These are phyloP conservation scores for Gracilaria gracilis DNA, from an alignment of 23 red algal species.

Conservation along the genomic window DNA sequence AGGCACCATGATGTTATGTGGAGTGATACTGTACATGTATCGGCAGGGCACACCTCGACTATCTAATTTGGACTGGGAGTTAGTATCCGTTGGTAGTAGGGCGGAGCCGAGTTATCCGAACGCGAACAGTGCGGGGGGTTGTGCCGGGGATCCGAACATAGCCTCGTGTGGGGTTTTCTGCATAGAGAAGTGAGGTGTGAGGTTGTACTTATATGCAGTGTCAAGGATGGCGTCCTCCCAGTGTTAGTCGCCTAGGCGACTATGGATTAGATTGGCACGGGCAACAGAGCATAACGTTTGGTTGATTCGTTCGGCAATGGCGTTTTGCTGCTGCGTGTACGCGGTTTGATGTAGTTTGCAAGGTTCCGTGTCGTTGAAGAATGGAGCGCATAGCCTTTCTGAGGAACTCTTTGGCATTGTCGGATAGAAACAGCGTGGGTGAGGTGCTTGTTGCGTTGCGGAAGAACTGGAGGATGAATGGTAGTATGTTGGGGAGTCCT, in stretches of 20 bases:
- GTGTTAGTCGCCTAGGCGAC: neutral
- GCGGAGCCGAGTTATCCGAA: conserved; percentile 27
- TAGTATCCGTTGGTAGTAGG: neutral
- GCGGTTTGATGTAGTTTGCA: neutral
- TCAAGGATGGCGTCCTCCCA: conserved; percentile 22
- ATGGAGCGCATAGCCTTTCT: neutral
- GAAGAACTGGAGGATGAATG: neutral
- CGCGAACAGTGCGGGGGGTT: neutral
- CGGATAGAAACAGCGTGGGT: neutral
- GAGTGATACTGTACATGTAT: neutral
- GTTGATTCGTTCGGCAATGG: conserved; percentile 17
- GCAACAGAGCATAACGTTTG: neutral
- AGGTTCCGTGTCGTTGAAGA: neutral
- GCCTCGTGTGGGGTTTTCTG: neutral
- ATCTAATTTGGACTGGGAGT: neutral
- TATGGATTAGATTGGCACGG: neutral
- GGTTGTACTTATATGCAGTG: conserved; percentile 23
- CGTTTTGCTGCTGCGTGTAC: neutral
- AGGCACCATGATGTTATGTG: neutral
- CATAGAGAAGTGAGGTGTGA: neutral
- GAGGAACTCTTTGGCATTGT: conserved; percentile 18
- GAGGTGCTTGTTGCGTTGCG: neutral
- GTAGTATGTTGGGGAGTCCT: neutral
- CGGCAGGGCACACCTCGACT: neutral
- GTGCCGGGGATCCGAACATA: neutral